Base-by-base conservation (phyloP, 768 basidiomycete species). In the Tulasnella sp. region DNA sequence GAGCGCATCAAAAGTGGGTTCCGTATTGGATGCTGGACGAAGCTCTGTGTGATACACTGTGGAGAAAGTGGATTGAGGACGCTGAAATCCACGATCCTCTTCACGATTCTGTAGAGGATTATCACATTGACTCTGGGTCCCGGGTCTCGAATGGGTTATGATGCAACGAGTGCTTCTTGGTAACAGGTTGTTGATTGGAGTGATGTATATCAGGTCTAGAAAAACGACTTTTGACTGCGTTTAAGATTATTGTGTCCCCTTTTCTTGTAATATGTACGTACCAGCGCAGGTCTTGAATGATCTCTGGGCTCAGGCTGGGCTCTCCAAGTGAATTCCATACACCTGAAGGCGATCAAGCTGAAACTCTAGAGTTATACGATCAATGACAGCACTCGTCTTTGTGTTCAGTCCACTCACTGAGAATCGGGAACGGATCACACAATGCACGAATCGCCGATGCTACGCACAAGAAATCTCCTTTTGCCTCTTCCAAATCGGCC, bases 301-400 rank as follows among this genome's bases (percentile, higher is more conserved):
- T n/a, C n/a, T n/a, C n/a, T n/a, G n/a, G n/a, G n/a, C n/a, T n/a
- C n/a, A n/a, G n/a, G n/a, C n/a, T n/a, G n/a, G n/a, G n/a, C n/a
- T n/a, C n/a, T n/a, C n/a, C n/a, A n/a, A n/a, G n/a, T n/a, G 39
- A 29, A 51, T 51, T 25, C 33, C 49, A 31, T 51, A 51, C 20
- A 41, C 49, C 33, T 34, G 29, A 15, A 51, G 40, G 29, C 49
- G 40, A 6, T 51, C 49, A 27, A 51, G 39, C 20, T 51, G 49
- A 34, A 51, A 51, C 20, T 51, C 49, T 51, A 40, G n/a, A 16
- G n/a, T 6, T 16, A 25, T 6, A 40, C 6, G 19, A 40, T 16
- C 19, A 40, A 5, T 10, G n/a, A 40, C 10, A 25, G n/a, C 19
- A n/a, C 19, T 40, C 27, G 39, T 6, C 39, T 20, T 10, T 40